Base-by-base conservation (phyloP, 1,139 yeast genomes). In the Yamadazyma epiphylla region DNA sequence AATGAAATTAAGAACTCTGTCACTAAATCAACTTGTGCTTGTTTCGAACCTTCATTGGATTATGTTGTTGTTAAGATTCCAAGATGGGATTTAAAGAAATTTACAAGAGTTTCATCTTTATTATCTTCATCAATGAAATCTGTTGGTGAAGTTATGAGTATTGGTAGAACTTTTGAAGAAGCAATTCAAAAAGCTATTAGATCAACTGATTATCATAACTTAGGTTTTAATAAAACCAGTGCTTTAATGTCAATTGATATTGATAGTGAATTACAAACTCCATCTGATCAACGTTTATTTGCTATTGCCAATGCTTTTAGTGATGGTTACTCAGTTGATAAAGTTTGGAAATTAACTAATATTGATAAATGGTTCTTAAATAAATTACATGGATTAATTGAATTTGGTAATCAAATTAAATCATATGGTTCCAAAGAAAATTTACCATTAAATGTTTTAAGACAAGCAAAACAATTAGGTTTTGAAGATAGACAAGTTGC, bases 71-170 rank as follows among this genome's bases (percentile, higher is more conserved):
- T 87, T 39, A 91, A 91, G 77, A 91, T 91, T 61, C 98, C 99
- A 60, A 80, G 98, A 70, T 91, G 99, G 98, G 98, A 91, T 65
- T 75, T 91, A 64, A 83, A 86, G 72, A 91, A 91, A 67, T 91
- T 91, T 65, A 86, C 91, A 43, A 77, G 96, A 59, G 98, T 91
- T 31, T 83, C 94, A 30, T 79, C 89, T 35, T 74, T 82, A 52
- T 74, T 91, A 49, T 83, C 94, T 22, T 89, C 97, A 5, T 80
- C 96, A 26, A 91, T 91, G 98, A 91, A 91, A 64, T 88, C 96
- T 44, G 98, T 91, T 39, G 98, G 98, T 70, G 98, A 91, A 64
- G 98, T 91, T 36, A 91, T 91, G 98, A 77, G 94, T 42, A 88
- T 91, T 58, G 98, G 98, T 55, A 77, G 98, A 63, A 91, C 95